A percentile compares a stretch with the other conserved stretches of the same genome.
Conservation (phyloP, 331 rosid genomes). For the Prunus yedoensis region DNA sequence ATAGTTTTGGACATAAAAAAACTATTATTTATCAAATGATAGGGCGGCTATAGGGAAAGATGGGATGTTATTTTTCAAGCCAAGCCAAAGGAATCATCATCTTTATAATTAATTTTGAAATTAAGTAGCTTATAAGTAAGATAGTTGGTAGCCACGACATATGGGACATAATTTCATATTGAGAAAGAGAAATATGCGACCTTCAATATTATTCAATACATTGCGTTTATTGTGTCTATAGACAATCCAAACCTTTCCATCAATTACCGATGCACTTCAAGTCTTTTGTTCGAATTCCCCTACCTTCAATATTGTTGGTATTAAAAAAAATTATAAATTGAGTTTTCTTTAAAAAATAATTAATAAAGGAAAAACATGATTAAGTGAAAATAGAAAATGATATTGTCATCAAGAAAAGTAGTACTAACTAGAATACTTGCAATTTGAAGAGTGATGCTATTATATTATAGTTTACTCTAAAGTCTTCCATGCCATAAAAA, state of each 20-base stretch:
- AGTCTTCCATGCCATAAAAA: neutral
- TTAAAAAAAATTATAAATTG: no score
- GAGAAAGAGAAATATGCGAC: neutral
- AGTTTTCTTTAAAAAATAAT: no score
- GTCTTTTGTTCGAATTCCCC: fast-evolving
- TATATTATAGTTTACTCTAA: neutral
- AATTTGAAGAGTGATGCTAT: no score
- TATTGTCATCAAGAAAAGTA: no score
- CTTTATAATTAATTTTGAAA: neutral
- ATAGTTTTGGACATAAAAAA: neutral
- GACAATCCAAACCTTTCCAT: no score
- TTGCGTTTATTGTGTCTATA: no score
- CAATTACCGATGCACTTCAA: no score
- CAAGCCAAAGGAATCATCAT: neutral
- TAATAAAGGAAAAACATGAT: no score
- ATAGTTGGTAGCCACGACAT: neutral
- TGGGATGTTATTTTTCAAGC: neutral
- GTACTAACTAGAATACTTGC: no score
- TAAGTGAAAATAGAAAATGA: no score
- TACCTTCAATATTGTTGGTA: no score
- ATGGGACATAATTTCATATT: neutral
- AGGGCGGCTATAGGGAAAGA: neutral
- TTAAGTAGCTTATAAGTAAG: neutral
- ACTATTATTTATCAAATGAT: neutral
- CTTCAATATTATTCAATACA: neutral